Evolutionary conservation across 345 rosid species (phyloP).

Genomic region (Syzygium jambos): DNA sequence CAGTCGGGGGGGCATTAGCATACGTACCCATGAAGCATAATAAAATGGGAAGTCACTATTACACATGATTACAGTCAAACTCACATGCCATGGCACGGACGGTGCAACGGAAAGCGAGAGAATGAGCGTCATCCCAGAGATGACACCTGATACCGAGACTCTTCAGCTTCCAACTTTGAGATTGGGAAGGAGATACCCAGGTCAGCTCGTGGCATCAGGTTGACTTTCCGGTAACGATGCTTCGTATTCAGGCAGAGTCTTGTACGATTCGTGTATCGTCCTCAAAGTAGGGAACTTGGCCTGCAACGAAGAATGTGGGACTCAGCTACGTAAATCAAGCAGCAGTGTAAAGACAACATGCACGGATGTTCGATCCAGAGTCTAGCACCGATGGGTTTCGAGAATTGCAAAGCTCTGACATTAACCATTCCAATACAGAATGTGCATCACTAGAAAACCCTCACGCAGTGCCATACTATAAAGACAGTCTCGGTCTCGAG

Average conservation of each 20-base stretch:
- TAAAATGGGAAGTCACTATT: not conserved
- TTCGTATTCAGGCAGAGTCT: slow-evolving; percentile 28
- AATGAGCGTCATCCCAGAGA: not conserved
- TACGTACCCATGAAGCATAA: not conserved
- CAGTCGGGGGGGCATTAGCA: too few species aligned
- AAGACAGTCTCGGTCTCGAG: not conserved
- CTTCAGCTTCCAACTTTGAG: not conserved
- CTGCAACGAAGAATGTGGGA: slow-evolving; percentile 17
- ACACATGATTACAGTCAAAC: not conserved
- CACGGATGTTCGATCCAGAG: not conserved
- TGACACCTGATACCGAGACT: not conserved
- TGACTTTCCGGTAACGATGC: slow-evolving; percentile 37
- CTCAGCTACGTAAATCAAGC: not conserved
- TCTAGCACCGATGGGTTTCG: not conserved
- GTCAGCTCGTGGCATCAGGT: slow-evolving; percentile 25
- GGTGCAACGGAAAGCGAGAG: not conserved
- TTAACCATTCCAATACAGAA: not conserved
- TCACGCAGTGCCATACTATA: not conserved
- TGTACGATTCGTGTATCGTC: slow-evolving; percentile 27
- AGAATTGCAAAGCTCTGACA: not conserved
- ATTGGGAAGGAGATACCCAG: not conserved
- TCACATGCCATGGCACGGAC: not conserved
- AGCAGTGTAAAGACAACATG: not conserved
- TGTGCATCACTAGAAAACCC: not conserved
- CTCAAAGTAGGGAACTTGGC: slow-evolving; percentile 31